phyloP scores from a whole-genome alignment of 2,329 filamentous ascomycete species.

The Stachybotrys chartarum region DNA sequence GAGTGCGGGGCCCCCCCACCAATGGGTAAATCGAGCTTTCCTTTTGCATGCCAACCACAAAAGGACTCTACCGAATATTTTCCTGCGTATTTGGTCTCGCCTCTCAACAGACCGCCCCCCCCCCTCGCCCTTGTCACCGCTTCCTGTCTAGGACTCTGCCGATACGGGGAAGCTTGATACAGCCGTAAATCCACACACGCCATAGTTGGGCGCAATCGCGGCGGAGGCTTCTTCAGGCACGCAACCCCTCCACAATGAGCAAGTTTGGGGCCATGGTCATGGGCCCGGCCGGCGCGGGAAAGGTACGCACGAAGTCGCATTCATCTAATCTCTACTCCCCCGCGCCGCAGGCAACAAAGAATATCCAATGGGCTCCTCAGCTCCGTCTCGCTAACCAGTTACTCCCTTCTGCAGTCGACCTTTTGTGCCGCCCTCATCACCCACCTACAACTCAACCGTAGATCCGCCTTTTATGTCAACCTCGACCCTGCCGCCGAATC shows the following conservation, averaged over 20 bases:
- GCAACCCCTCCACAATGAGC: conserved; percentile 53
- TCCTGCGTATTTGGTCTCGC: neutral
- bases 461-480: conserved; percentile 97
- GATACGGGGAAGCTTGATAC: neutral
- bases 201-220: neutral
- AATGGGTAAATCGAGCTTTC: neutral
- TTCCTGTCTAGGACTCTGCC: neutral
- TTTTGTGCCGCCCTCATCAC: conserved; percentile 93
- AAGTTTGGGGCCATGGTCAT: conserved; percentile 94
- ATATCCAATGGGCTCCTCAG: neutral
- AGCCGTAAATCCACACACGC: neutral
- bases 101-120: neutral
- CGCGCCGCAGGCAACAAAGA: neutral
- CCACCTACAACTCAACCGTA: conserved; percentile 80
- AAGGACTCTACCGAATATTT: neutral
- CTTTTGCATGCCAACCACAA: neutral
- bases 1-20: neutral
- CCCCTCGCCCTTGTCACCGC: neutral
- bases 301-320: conserved; percentile 44
- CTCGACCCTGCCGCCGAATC: conserved; percentile 92
- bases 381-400: no score
- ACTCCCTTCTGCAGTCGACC: conserved; percentile 55
- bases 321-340: neutral
- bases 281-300: conserved; percentile 93
- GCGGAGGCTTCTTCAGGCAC: neutral